Base-by-base conservation (phyloP, 169 alveolate species). In the Plasmodium yoelii region DNA sequence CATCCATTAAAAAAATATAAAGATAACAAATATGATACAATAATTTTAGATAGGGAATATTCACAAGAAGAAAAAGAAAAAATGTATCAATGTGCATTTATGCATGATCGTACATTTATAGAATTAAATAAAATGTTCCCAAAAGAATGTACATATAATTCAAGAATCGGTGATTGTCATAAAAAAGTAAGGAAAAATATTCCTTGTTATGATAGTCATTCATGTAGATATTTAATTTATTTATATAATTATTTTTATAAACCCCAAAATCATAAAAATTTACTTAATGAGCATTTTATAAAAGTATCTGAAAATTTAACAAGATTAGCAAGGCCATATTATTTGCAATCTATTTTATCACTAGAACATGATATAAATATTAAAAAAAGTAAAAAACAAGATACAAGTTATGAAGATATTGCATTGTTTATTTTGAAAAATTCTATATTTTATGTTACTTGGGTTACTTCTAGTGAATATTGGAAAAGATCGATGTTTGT, bases 121-220 rank as follows among this genome's bases (percentile, higher is more conserved):
- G 86, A 82, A 46, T 28, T 82, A 34, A 91, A 91, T 65, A 74
- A 56, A 57, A 68, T 82, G 72, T 91, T 91, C 61, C 93, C 94
- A 15, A 70, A 87, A 73, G 93, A 77, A 67, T 91, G 94, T 67
- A 87, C 87, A 5, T 88, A 67, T 60, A 92, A 92, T 13, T 88
- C 92, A 8, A 74, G 94, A 55, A 68, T 91, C 53, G 94, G 94
- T 0, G 88, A 87, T 24, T 91, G 94, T 39, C 94, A 91, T 74
- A 69, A 56, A 34, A 46, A 15, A 51, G 60, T 91, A 19, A 56
- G 94, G 65, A 74, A 67, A 56, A 44, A 67, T 34, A 47, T 87
- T 9, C 87, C 77, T 12, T 91, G 94, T 53, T 59, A 65, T 70
- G 26, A 75, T 39, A 44, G 69, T 9, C 28, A 49, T 2, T 46